phyloP scores from a whole-genome alignment of 1,139 yeast genomes.

The Taiozyma sp. region DNA sequence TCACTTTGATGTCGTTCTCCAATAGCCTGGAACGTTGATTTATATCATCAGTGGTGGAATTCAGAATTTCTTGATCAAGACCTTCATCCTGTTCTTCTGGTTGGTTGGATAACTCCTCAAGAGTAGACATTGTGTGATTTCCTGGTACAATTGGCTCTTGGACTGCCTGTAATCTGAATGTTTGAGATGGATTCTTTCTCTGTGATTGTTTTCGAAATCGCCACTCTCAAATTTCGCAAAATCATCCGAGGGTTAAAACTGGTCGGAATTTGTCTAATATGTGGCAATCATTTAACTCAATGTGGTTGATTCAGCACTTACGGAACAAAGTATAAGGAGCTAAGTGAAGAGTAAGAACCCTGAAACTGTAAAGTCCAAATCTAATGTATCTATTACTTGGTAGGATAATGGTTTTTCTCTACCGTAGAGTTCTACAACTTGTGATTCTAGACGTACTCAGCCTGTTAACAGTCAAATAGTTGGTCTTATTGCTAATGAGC shows the following conservation, averaged over 20 bases:
- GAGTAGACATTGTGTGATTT: slow-evolving; percentile 49
- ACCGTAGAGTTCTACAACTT: no score
- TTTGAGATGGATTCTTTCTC: background rate
- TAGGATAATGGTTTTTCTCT: no score
- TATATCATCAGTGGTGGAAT: slow-evolving; percentile 78
- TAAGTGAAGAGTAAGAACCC: no score
- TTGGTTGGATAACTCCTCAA: slow-evolving; percentile 59
- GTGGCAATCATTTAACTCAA: no score
- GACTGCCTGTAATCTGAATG: background rate
- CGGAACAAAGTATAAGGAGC: no score
- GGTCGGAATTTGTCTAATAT: background rate
- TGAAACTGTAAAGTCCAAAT: no score
- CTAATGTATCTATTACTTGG: no score
- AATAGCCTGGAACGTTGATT: slow-evolving; percentile 80
- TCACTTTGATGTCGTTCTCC: slow-evolving; percentile 94
- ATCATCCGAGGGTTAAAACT: no score
- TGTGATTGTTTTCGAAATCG: background rate
- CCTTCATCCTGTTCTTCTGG: slow-evolving; percentile 46
- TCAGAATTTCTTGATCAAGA: slow-evolving; percentile 78
- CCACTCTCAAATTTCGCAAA: background rate
- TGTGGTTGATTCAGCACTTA: background rate
- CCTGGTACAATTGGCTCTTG: background rate
- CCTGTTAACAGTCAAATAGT: no score
- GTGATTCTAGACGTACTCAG: no score
- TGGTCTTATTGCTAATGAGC: no score